Evolutionary conservation across 768 basidiomycete genomes (phyloP).

Genomic region (Mycena crocata): DNA sequence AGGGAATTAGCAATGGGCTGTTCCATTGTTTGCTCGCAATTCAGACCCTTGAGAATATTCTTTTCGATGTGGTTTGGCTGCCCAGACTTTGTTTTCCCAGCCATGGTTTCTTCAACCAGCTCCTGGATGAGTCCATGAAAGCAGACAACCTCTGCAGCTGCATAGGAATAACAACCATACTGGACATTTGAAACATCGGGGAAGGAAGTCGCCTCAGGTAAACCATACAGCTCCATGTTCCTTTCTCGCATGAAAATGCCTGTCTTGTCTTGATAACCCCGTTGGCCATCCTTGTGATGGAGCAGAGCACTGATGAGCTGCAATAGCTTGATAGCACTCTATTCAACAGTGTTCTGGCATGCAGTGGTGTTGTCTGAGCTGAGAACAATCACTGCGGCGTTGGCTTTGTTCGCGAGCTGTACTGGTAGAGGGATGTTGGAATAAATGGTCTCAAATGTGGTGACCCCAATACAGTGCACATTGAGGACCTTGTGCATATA

Average conservation of each 20-base stretch:
- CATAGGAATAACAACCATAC: not conserved
- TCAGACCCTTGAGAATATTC: constrained; percentile 39
- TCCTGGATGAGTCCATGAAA: constrained; percentile 3
- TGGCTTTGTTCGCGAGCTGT: constrained; percentile 42
- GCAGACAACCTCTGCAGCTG: constrained; percentile 7
- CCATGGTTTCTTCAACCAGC: constrained; percentile 26
- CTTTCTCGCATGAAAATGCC: constrained; percentile 25
- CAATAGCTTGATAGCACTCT: constrained; percentile 35
- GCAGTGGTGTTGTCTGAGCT: constrained; percentile 9
- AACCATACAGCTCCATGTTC: constrained; percentile 20
- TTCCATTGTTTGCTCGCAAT: too few species aligned
- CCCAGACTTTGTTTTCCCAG: constrained; percentile 30
- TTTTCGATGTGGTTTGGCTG: constrained; percentile 37
- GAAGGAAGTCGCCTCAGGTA: constrained; percentile 24
- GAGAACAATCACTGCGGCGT: constrained; percentile 34
- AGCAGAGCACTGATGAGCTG: constrained; percentile 40
- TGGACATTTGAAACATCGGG: constrained; percentile 40
- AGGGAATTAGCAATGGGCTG: constrained; percentile 38
- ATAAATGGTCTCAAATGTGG: constrained; percentile 29
- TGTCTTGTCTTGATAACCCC: constrained; percentile 39
- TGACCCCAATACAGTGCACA: constrained; percentile 37
- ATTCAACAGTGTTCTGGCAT: too few species aligned
- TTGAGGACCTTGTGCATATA: constrained; percentile 49
- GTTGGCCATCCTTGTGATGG: constrained; percentile 42
- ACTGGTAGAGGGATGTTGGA: constrained; percentile 33